These are phyloP conservation scores for Schizothecium vesticola DNA, from an alignment of 495 filamentous ascomycete genomes.

Conservation along the genomic window DNA sequence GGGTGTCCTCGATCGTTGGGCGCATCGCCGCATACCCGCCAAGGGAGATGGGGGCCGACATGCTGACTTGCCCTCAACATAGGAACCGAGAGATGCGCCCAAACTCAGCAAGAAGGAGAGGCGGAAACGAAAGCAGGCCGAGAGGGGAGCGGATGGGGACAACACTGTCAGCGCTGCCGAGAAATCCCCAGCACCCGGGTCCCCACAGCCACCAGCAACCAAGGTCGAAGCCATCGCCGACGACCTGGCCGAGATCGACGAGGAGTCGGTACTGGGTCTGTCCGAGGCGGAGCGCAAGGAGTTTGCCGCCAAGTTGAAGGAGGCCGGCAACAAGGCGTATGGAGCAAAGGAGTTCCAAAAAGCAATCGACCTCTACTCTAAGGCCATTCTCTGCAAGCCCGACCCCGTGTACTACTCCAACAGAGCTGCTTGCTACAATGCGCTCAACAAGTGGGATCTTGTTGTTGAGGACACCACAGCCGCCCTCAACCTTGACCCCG, in stretches of 20 bases:
- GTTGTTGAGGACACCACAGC: slow-evolving; percentile 96
- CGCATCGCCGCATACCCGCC: background rate
- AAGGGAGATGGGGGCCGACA: background rate
- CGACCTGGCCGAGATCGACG: slow-evolving; percentile 80
- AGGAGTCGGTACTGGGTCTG: slow-evolving; percentile 63
- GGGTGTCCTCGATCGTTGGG: background rate
- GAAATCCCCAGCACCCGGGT: slow-evolving; percentile 13
- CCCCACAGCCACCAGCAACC: slow-evolving; percentile 35
- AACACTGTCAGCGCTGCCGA: slow-evolving; percentile 24
- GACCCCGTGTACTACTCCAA: slow-evolving; percentile 99
- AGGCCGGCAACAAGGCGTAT: slow-evolving; percentile 94
- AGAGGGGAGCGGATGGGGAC: slow-evolving; percentile 53
- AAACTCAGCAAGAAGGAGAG: slow-evolving; percentile 51
- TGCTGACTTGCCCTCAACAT: background rate
- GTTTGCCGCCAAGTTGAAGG: slow-evolving; percentile 85
- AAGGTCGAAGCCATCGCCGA: slow-evolving; percentile 59
- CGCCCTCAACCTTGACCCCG: slow-evolving; percentile 81
- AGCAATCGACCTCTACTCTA: slow-evolving; percentile 89
- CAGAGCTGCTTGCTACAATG: slow-evolving; percentile 94
- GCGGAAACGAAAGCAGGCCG: slow-evolving; percentile 66
- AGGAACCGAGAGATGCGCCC: slow-evolving; percentile 31
- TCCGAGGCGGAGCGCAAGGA: slow-evolving; percentile 73
- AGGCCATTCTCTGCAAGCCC: slow-evolving; percentile 93
- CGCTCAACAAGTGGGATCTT: slow-evolving; percentile 85
- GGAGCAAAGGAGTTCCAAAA: slow-evolving; percentile 82